Conservation (phyloP, 345 rosid genomes). For the Dipteronia sinensis region DNA sequence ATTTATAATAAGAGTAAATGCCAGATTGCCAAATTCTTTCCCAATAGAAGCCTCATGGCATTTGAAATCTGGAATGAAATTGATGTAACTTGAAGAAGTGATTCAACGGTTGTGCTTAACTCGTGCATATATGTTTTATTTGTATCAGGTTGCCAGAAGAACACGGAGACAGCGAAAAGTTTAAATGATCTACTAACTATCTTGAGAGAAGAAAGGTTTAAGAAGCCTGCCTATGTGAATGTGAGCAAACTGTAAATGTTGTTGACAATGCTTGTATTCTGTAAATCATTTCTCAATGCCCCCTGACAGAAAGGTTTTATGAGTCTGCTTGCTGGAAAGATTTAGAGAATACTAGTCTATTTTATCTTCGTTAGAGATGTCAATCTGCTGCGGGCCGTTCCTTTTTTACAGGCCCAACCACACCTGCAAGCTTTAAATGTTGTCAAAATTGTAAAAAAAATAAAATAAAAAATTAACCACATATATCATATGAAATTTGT, state of each 20-base stretch:
- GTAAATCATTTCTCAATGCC: not conserved
- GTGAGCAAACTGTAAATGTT: not conserved
- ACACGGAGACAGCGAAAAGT: constrained; percentile 25
- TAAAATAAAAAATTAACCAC: too few relatives aligned
- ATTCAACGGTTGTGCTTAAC: not conserved
- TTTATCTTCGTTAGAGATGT: too few relatives aligned
- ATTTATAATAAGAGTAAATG: not conserved
- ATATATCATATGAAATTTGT: too few relatives aligned
- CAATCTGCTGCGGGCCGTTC: too few relatives aligned
- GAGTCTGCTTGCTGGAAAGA: too few relatives aligned
- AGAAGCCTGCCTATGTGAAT: not conserved
- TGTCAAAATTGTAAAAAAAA: too few relatives aligned
- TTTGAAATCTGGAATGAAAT: not conserved
- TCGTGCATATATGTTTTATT: not conserved
- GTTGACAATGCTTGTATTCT: not conserved
- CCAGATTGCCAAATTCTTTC: not conserved
- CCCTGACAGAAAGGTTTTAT: too few relatives aligned
- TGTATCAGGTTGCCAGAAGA: constrained; percentile 36
- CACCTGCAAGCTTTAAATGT: too few relatives aligned
- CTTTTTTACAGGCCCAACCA: too few relatives aligned
- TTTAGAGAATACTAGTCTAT: too few relatives aligned
- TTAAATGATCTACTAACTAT: not conserved
- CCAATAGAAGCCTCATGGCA: not conserved
- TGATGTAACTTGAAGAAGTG: not conserved
- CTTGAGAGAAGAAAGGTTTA: not conserved